These are phyloP conservation scores for Aurifilum marmelostoma DNA, from an alignment of 2,329 filamentous ascomycete genomes.

Conservation along the genomic window DNA sequence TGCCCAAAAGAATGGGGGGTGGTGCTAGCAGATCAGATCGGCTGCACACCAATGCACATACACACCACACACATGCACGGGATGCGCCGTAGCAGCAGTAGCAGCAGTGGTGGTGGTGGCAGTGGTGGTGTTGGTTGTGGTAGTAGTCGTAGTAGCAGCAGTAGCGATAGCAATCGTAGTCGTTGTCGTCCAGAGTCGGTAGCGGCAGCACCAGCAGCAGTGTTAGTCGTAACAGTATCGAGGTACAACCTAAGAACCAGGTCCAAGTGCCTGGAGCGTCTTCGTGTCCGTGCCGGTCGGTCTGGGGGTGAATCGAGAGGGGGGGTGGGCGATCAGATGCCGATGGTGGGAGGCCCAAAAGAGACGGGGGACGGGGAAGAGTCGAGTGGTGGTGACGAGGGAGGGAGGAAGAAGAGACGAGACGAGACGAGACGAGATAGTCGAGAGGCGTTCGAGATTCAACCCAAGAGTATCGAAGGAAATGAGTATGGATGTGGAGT, in stretches of 20 bases:
- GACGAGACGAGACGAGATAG: slow-evolving; percentile 16
- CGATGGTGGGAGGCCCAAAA: neutral
- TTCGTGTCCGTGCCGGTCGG: slow-evolving; percentile 1
- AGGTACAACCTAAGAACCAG: slow-evolving; percentile 3
- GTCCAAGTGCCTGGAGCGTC: neutral
- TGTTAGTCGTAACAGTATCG: neutral
- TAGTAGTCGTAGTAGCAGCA: neutral
- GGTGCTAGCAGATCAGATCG: neutral
- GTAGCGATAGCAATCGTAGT: too few species aligned
- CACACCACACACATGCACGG: slow-evolving; percentile 1
- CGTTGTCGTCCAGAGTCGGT: neutral
- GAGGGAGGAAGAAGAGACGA: slow-evolving; percentile 5
- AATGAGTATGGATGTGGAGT: slow-evolving; percentile 7
- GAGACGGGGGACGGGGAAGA: neutral
- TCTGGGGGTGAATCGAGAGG: neutral
- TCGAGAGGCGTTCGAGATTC: neutral
- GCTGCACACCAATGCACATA: neutral
- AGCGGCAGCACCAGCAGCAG: neutral
- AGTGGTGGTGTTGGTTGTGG: neutral
- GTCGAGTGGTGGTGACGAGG: neutral
- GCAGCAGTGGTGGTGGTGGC: neutral
- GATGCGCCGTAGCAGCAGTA: neutral
- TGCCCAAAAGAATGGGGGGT: neutral
- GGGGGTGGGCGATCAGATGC: neutral
- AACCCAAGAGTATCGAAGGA: slow-evolving; percentile 2